Evolutionary conservation across 2,329 filamentous ascomycete genomes (phyloP), one percentile per base, ranked within the genome.

Genomic region (Diaporthe ampelina): DNA sequence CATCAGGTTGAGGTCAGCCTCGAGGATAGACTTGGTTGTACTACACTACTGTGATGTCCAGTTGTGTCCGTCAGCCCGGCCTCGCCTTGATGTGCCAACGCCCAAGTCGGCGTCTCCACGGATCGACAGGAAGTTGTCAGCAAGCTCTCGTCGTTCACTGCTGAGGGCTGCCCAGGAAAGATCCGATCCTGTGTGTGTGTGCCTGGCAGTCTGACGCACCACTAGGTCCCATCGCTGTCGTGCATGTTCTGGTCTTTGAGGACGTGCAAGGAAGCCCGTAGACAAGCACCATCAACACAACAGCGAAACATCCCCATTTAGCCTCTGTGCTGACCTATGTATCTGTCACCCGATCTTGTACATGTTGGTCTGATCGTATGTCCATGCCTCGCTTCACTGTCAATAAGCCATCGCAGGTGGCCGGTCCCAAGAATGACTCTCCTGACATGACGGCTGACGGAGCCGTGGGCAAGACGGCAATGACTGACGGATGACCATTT

Each of bases 1-100:
- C 43, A 65, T 50, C 61, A 67, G 45, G 43, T 67, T 67, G 61
- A 67, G 61, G 61, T 67, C 61, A 67, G 61, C 61, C 43, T 24
- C 19, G 21, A 52, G 61, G 11, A 67, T 21, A 24, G 52, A 37
- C 45, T 37, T 52, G 61, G 21, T 17, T 32, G 45, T 67, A 7
- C 19, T n/a, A 8, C 40, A 40, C 26, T 50, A 10, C 26, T 35
- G 37, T 40, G 37, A 4, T 40, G 4, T 40, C 15, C 61, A 65
- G 8, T 19, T 24, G 43, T 50, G 7, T 37, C 45, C 26, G 61
- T 67, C 61, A 67, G 61, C 61, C 61, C 61, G 61, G 43, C 43
- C 61, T 67, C 43, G 61, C 43, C 61, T 26, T 50, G 26, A n/a
- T 35, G 61, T 35, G 29, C 29, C 19, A 32, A 52, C 43, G 29